Evolutionary conservation across 331 rosid species (phyloP), one percentile per base, ranked within the genome.

Genomic region (Arachis monticola): DNA sequence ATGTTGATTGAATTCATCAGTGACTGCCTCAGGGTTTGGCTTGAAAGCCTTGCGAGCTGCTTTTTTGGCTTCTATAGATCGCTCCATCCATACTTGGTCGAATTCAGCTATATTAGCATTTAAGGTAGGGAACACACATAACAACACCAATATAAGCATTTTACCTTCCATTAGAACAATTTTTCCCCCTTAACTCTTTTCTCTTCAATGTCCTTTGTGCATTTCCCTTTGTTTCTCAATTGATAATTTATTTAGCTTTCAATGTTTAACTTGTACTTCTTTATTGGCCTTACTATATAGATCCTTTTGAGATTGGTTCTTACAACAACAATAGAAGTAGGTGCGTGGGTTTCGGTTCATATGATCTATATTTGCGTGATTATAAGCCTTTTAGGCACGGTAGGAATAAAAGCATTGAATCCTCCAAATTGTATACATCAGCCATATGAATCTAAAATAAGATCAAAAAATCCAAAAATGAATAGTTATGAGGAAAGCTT

Each of bases 21-120:
- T 46, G 5, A 75, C 72, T 1, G 51, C 3, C 2, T 45, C 22
- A 40, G 90, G 86, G 60, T 81, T 48, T n/a, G 63, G n/a, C 11
- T 64, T 32, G 74, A 69, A 82, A 75, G 85, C 85, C 1, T 45
- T 7, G 0, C 0, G 27, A 55, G 85, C 66, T 0, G 64, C 69
- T 17, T 65, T 44, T 67, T 64, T 59, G 55, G 90, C 87, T 10
- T 81, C 85, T 53, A 17, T 10, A 2, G 82, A 69, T 65, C 91
- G 78, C 22, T 64, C 5, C 59, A 68, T 60, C 91, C 93, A 84
- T 0, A 31, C 69, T 59, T 64, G 71, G 47, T 81, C 89, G 10
- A 70, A 77, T 17, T 80, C 64, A 11, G 31, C 84, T 60, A 80
- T 86, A 41, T 78, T 66, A 40, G 83, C 84, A 2, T 27, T 67